Percentiles rank a stretch among this genome's conserved stretches.
Conservation (phyloP, 2,329 filamentous ascomycete genomes). For the Fusarium multiceps region DNA sequence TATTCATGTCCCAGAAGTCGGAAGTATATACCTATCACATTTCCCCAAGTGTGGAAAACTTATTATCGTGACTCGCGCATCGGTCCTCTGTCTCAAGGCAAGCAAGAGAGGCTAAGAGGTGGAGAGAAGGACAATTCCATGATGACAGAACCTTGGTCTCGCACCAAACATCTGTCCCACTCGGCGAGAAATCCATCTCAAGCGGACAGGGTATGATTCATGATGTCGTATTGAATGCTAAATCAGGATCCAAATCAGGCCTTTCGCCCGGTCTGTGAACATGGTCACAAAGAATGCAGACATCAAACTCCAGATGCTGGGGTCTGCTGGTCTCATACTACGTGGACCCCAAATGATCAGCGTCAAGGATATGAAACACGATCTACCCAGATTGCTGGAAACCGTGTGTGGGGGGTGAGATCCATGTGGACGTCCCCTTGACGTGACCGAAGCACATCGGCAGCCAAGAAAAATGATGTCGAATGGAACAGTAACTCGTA, state of each 20-base stretch:
- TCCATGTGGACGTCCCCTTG: neutral
- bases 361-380: neutral
- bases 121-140: neutral
- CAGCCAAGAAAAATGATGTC: neutral
- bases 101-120: neutral
- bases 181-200: neutral
- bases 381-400: neutral
- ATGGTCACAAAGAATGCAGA: neutral
- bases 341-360: neutral
- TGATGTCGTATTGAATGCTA: neutral
- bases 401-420: neutral
- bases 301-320: neutral
- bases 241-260: neutral
- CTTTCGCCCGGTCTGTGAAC: too few relatives aligned
- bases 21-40: neutral
- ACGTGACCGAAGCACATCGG: constrained; percentile 17
- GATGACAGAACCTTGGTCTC: neutral
- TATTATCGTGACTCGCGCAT: neutral
- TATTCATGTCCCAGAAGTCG: too few relatives aligned
- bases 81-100: neutral
- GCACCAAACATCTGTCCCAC: neutral
- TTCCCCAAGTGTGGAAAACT: too few relatives aligned
- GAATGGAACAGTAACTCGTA: neutral
- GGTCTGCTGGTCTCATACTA: neutral
- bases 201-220: neutral